Evolutionary conservation across 495 filamentous ascomycete species (phyloP), one percentile per base, ranked within the genome.

Genomic region (Lasiosphaeria hispida): DNA sequence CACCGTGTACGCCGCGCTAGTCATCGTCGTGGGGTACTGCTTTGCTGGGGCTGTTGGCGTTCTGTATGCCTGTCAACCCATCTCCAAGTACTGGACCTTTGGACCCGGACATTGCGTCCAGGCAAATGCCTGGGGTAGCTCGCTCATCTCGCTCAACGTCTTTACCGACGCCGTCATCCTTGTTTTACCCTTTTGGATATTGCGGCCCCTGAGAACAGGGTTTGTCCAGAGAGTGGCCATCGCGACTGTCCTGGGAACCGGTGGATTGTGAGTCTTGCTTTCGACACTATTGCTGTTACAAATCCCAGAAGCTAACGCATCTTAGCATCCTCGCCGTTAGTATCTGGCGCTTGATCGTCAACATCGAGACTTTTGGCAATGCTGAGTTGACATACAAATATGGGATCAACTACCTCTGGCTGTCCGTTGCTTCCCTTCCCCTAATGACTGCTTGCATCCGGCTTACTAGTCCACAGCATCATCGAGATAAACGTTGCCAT

Each of bases 401-500:
- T 18, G 64, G 56, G 10, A 47, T 48, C 23, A 58, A 64, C 54
- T 64, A 57, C 15, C 37, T 63, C 14, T 67, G 64, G 64, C 49
- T 62, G 66, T 61, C 41, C n/a, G 63, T 23, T 9, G 10, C 33
- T 15, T 44, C 10, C 1, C 17, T 35, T 14, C 23, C 14, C 23
- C 17, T 37, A 35, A 42, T n/a, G 42, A 23, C 0, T 42, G 39
- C 35, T 40, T 11, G 15, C 39, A 53, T 4, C 38, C 13, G 14
- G 10, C 11, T 7, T 30, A 30, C 23, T 2, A 2, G 23, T 36
- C 10, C 10, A 44, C 50, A 67, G 64, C 19, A 41, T 61, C 1
- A 49, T 55, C 23, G 64, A 69, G 23, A 52, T 40, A 7, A 65
- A 65, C 39, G 55, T 65, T n/a, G 57, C 64, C 48, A 67, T 67